Evolutionary conservation across 1,284 basidiomycete species (phyloP).

Genomic region (Lentinula novae-zelandiae): DNA sequence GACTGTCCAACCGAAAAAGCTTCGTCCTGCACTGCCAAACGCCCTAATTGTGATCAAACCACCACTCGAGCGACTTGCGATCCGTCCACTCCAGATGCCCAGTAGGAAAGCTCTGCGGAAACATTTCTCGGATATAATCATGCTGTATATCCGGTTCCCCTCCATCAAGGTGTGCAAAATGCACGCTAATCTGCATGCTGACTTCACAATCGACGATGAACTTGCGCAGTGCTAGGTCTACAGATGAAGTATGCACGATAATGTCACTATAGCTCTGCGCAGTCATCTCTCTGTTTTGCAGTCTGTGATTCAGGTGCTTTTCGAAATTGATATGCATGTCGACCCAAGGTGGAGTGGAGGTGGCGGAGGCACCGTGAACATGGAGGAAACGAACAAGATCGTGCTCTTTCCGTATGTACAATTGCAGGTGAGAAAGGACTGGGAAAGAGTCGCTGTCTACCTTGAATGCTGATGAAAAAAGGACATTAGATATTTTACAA

Average conservation of each 20-base stretch:
- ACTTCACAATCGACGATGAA: not conserved
- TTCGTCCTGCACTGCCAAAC: not conserved
- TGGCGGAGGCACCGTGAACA: not conserved
- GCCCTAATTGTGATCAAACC: not conserved
- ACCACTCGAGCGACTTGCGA: not conserved
- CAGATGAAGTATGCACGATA: not conserved
- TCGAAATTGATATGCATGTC: slow-evolving; percentile 1
- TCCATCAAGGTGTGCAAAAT: not conserved
- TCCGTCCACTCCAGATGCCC: not conserved
- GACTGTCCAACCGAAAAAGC: no score
- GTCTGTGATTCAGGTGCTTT: not conserved
- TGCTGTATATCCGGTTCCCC: not conserved
- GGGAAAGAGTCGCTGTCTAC: not conserved
- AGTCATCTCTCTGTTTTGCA: not conserved
- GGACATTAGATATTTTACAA: not conserved
- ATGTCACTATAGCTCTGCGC: not conserved
- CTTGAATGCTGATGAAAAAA: not conserved
- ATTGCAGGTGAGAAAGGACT: slow-evolving; percentile 2
- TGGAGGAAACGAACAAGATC: not conserved
- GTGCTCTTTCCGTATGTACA: not conserved
- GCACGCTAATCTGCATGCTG: not conserved
- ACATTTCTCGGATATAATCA: not conserved
- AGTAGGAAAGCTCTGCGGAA: not conserved
- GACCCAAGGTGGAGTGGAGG: not conserved
- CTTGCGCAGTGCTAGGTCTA: not conserved